Evolutionary conservation across 108 stramenopile species (phyloP).

Genomic region (Cyclotella kingstonii): DNA sequence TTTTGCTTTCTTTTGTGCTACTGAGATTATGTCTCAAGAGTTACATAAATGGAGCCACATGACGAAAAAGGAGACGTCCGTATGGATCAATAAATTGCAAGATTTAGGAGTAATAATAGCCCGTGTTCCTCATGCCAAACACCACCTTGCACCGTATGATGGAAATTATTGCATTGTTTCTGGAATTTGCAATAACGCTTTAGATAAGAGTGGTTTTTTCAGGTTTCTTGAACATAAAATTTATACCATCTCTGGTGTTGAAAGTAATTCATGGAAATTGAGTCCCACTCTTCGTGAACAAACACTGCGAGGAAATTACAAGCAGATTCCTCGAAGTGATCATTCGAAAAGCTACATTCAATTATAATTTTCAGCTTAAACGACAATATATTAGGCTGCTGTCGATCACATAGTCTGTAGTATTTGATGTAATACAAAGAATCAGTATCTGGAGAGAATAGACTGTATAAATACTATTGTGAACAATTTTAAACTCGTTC

Average conservation of each 20-base stretch:
- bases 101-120: slow-evolving; percentile 57
- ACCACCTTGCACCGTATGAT: slow-evolving; percentile 88
- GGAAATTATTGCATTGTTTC: slow-evolving; percentile 92
- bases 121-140: slow-evolving; percentile 80
- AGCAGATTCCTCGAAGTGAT: no score
- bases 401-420: neutral
- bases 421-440: no score
- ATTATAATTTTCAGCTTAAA: neutral
- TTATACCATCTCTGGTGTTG: slow-evolving; percentile 81
- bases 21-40: slow-evolving; percentile 85
- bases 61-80: slow-evolving; percentile 55
- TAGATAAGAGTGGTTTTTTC: slow-evolving; percentile 84
- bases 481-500: no score
- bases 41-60: slow-evolving; percentile 90
- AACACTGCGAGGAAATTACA: slow-evolving; percentile 73
- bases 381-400: neutral
- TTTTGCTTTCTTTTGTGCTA: slow-evolving; percentile 64
- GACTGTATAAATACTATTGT: no score
- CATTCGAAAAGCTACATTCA: neutral
- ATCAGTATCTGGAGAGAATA: no score
- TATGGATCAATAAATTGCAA: slow-evolving; percentile 64
- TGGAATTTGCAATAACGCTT: slow-evolving; percentile 67
- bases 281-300: slow-evolving; percentile 63
- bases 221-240: slow-evolving; percentile 76
- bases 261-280: slow-evolving; percentile 86